Percentiles rank a stretch among this genome's conserved stretches.
These are phyloP conservation scores for Zasmidium angulare DNA, from an alignment of 2,329 filamentous ascomycete genomes.

Conservation along the genomic window DNA sequence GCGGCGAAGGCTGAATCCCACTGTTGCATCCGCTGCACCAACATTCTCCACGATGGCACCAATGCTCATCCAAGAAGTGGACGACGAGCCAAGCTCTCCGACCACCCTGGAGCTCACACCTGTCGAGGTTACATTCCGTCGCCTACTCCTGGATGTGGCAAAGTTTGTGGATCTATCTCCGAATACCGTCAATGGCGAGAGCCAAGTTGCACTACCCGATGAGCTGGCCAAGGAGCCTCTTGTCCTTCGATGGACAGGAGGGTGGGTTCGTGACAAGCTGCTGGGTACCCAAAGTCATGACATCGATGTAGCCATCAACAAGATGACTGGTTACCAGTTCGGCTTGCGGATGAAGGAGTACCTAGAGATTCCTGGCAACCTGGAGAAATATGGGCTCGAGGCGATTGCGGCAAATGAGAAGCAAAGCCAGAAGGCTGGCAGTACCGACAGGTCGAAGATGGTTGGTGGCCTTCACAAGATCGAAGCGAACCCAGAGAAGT, in stretches of 20 bases:
- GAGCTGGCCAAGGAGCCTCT: slow-evolving; percentile 48
- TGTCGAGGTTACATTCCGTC: slow-evolving; percentile 69
- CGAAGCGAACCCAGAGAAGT: slow-evolving; percentile 89
- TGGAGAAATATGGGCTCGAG: slow-evolving; percentile 59
- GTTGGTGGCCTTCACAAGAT: slow-evolving; percentile 83
- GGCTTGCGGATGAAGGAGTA: slow-evolving; percentile 68
- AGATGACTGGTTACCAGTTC: slow-evolving; percentile 78
- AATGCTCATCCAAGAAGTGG: slow-evolving; percentile 33
- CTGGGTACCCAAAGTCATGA: slow-evolving; percentile 72
- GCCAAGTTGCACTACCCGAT: slow-evolving; percentile 41
- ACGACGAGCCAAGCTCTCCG: slow-evolving; percentile 21
- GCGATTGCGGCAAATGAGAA: slow-evolving; percentile 38
- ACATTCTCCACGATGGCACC: slow-evolving; percentile 29
- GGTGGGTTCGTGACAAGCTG: slow-evolving; percentile 85
- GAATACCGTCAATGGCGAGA: slow-evolving; percentile 22
- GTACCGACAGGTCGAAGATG: slow-evolving; percentile 53
- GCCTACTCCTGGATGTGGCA: slow-evolving; percentile 81
- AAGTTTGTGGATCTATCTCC: slow-evolving; percentile 59
- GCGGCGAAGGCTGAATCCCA: slow-evolving; percentile 26
- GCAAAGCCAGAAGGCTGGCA: slow-evolving; percentile 40
- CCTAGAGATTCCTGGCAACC: slow-evolving; percentile 60
- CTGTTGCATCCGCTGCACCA: slow-evolving; percentile 4
- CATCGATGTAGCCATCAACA: slow-evolving; percentile 82
- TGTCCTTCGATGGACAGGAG: slow-evolving; percentile 75
- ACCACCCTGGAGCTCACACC: slow-evolving; percentile 59